Evolutionary conservation across 2,329 filamentous ascomycete species (phyloP), one percentile per base, ranked within the genome.

Genomic region (Elsinoe perseae): DNA sequence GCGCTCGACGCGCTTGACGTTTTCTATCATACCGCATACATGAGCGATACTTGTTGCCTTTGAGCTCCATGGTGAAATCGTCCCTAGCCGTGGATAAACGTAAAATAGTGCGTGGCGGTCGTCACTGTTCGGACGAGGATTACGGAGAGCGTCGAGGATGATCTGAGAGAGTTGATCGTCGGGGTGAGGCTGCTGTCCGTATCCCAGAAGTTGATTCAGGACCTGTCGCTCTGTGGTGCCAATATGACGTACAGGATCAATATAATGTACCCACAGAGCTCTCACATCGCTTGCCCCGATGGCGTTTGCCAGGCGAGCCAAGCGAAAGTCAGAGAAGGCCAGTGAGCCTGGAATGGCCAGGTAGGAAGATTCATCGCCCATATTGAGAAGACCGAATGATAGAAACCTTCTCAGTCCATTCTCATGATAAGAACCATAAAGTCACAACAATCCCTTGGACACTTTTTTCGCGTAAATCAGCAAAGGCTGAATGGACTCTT

Each of bases 41-140:
- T 93, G 84, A 55, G 92, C 87, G 69, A 97, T 96, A 69, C 84
- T 92, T 46, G 92, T 95, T 25, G 91, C 92, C 72, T 96, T 91
- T 57, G 91, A 95, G 73, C 90, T 96, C 93, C 93, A 98, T 68
- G 93, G 93, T 38, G 91, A 96, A 63, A 95, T 84, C 1, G 83
- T 91, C 64, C 83, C 83, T 16, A 87, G 87, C 62, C 92, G 82
- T 18, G 92, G 92, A 46, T 81, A 83, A 58, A 95, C 79, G 68
- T 90, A 89, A 68, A 87, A 80, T 60, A 84, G 76, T 42, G 77
- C 75, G 58, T 76, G 70, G n/a, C 53, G 54, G 54, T 77, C 73
- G 58, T 80, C 77, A 63, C 64, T 70, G 60, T 72, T 76, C 67
- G 75, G 70, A 58, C 75, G 74, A 59, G 74, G 73, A 61, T 78